A percentile compares a stretch with the other conserved stretches of the same genome.
Evolutionary conservation across 495 filamentous ascomycete genomes (phyloP).

Genomic region (Lophium mytilinum): DNA sequence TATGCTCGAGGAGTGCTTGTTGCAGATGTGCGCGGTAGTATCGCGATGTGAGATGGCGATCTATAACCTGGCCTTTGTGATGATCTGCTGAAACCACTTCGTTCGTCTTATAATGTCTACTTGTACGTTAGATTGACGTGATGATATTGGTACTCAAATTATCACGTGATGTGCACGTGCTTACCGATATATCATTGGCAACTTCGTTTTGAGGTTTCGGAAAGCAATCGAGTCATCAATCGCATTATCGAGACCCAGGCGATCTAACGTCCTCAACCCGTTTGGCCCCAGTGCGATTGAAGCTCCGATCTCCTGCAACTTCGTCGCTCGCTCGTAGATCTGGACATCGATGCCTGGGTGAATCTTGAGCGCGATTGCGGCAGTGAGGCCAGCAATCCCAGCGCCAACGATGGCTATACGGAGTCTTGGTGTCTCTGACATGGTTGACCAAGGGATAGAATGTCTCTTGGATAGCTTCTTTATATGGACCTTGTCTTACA

Average conservation of each 20-base stretch:
- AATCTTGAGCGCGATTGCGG: slow-evolving; percentile 37
- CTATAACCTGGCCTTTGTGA: slow-evolving; percentile 32
- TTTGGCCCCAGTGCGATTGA: slow-evolving; percentile 44
- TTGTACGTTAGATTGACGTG: too few species aligned
- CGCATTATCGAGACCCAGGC: slow-evolving; percentile 37
- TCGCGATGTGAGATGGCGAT: slow-evolving; percentile 40
- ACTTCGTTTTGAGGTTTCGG: slow-evolving; percentile 5
- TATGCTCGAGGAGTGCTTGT: slow-evolving; percentile 37
- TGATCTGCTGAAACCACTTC: slow-evolving; percentile 39
- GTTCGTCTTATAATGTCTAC: slow-evolving; percentile 39
- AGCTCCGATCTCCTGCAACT: slow-evolving; percentile 42
- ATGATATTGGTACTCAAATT: neutral
- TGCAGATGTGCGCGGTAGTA: slow-evolving; percentile 44
- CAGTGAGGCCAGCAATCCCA: slow-evolving; percentile 42
- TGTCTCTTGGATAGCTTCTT: too few species aligned
- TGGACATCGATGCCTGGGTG: slow-evolving; percentile 18
- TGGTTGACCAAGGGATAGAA: slow-evolving; percentile 5
- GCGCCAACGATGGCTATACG: slow-evolving; percentile 39
- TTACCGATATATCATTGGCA: slow-evolving; percentile 33
- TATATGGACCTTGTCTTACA: too few species aligned
- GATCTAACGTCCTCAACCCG: slow-evolving; percentile 44
- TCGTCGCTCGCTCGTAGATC: slow-evolving; percentile 40
- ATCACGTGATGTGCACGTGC: slow-evolving; percentile 7
- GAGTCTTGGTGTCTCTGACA: neutral
- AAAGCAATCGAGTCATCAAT: slow-evolving; percentile 10